Conservation (phyloP, 305 asterid species). For the Rubia peregrina region DNA sequence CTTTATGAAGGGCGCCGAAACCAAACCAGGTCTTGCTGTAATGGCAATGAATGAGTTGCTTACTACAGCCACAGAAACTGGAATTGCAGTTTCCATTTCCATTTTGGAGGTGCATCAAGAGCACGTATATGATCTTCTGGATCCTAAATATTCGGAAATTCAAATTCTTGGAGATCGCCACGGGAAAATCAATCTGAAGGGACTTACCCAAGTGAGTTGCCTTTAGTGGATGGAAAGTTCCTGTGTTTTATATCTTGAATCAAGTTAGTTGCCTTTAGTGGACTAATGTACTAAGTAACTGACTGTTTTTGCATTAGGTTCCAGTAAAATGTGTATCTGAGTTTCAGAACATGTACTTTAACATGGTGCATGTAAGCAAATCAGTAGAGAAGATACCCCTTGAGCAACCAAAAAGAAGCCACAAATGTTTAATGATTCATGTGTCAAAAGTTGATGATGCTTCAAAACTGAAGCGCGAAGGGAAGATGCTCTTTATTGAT, state of each 20-base stretch:
- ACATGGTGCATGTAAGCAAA: constrained; percentile 25
- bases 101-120: constrained; percentile 60
- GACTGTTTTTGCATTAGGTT: constrained; percentile 31
- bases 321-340: constrained; percentile 45
- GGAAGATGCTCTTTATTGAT: constrained; percentile 74
- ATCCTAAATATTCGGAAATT: constrained; percentile 42
- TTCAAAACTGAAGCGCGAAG: constrained; percentile 29
- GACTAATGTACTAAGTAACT: neutral
- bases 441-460: constrained; percentile 36
- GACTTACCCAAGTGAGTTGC: constrained; percentile 62
- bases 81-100: constrained; percentile 43
- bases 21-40: constrained; percentile 59
- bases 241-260: neutral
- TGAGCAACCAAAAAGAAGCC: constrained; percentile 41
- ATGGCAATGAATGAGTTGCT: constrained; percentile 65
- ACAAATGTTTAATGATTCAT: constrained; percentile 57
- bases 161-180: constrained; percentile 62
- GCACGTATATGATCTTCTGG: constrained; percentile 55
- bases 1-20: constrained; percentile 44
- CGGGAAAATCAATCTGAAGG: constrained; percentile 65
- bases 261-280: neutral
- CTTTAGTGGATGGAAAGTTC: neutral
- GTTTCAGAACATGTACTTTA: constrained; percentile 34
- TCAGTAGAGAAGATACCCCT: constrained; percentile 27
- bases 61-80: constrained; percentile 36